Conservation (phyloP, 108 stramenopile species). For the Nitzschia putrida region DNA sequence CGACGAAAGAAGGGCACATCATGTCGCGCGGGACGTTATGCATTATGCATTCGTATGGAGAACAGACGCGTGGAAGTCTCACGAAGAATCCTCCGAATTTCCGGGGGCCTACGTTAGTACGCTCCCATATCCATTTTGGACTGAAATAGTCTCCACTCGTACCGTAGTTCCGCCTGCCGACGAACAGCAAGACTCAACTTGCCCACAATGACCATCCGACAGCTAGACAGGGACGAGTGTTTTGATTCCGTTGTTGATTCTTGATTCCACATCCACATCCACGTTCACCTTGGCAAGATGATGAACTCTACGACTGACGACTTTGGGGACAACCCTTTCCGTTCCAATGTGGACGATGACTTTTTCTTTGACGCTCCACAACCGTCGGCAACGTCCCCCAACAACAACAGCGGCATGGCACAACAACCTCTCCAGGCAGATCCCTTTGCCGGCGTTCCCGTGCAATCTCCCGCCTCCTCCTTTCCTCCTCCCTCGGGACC, state of each 20-base stretch:
- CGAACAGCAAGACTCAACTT: slow-evolving; percentile 2
- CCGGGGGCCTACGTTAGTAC: no score
- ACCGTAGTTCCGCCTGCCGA: not conserved
- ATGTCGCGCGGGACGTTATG: no score
- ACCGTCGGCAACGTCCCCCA: not conserved
- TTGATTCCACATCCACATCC: not conserved
- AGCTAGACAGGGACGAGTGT: no score
- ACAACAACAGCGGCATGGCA: slow-evolving; percentile 1
- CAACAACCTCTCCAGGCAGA: slow-evolving; percentile 13
- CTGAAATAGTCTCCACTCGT: no score
- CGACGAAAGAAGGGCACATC: no score
- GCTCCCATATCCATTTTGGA: no score
- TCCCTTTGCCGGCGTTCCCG: slow-evolving; percentile 17
- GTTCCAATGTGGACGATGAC: slow-evolving; percentile 17
- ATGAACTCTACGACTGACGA: slow-evolving; percentile 46
- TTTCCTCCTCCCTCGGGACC: slow-evolving; percentile 20
- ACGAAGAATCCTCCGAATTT: no score
- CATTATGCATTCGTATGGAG: no score
- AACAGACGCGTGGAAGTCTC: no score
- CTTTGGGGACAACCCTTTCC: slow-evolving; percentile 43
- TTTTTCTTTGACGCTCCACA: slow-evolving; percentile 8
- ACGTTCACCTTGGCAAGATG: slow-evolving; percentile 24
- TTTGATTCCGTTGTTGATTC: not conserved
- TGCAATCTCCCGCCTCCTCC: not conserved
- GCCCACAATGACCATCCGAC: not conserved